Percentiles rank a stretch among this genome's conserved stretches.
These are phyloP conservation scores for Trichosporon inkin DNA, from an alignment of 1,284 basidiomycete species.

Conservation along the genomic window DNA sequence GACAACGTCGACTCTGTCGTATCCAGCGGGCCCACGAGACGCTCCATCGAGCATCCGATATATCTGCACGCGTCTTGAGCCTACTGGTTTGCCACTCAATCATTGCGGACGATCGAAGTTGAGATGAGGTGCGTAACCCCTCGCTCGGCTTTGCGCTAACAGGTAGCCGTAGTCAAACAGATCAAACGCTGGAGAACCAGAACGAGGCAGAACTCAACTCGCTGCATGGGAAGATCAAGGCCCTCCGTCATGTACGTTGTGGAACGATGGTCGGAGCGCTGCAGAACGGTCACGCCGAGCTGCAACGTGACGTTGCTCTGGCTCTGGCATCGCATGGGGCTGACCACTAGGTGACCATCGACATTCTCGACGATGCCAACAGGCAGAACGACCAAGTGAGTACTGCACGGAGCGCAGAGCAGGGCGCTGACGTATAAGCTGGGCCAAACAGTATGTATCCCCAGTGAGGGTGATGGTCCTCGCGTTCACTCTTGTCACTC, in stretches of 20 bases:
- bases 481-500: background rate
- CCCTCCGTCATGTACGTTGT: slow-evolving; percentile 28
- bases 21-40: background rate
- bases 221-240: slow-evolving; percentile 50
- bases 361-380: slow-evolving; percentile 47
- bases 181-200: slow-evolving; percentile 51
- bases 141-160: background rate
- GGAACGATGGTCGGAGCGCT: slow-evolving; percentile 2
- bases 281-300: background rate
- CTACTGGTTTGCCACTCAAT: background rate
- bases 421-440: slow-evolving; percentile 15
- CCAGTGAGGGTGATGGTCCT: background rate
- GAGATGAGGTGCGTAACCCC: background rate
- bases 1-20: background rate
- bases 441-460: background rate
- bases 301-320: background rate
- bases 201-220: slow-evolving; percentile 49
- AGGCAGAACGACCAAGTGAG: slow-evolving; percentile 47
- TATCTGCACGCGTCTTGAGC: background rate
- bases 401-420: background rate
- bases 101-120: background rate
- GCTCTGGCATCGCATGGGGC: background rate
- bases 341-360: slow-evolving; percentile 45
- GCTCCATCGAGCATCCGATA: background rate
- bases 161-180: slow-evolving; percentile 33